Evolutionary conservation across 75 land plant species (phyloP), one percentile per base, ranked within the genome.

Genomic region (Isoetes taiwanensis): DNA sequence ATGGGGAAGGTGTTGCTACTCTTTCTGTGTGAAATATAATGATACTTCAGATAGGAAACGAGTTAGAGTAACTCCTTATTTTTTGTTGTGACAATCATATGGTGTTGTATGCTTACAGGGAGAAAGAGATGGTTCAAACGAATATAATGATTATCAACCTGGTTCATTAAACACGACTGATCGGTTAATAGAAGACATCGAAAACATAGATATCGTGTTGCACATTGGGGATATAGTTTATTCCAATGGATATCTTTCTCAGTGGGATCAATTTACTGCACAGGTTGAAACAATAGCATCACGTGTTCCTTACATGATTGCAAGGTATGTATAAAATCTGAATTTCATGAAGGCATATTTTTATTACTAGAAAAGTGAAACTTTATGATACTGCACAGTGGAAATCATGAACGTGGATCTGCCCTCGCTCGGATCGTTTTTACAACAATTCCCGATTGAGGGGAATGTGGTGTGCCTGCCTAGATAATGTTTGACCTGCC

Each of bases 1-100:
- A 71, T 82, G 87, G 91, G 97, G 64, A 90, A 85, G 84, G 97
- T 85, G 56, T n/a, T n/a, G n/a, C n/a, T n/a, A n/a, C n/a, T n/a
- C n/a, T n/a, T 6, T 46, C 25, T 46, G 4, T 4, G 16, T 46
- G 16, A 46, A 8, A 32, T 40, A 17, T 40, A 20, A 24, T 41
- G 29, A 1, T 41, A 34, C 17, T 0, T 54, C 59, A 8, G 28
- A 28, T 14, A 0, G 28, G 16, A 25, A 23, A 3, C 25, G 17
- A 34, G 61, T 17, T 26, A 28, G 3, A n/a, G 17, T 54, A 5
- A 10, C 12, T 1, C 29, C 2, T 52, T 25, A 0, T 20, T 32
- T 1, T 21, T 27, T 19, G 2, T 8, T 34, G 17, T 28, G 12
- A 29, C 32, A 16, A 55, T 19, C 30, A 17, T 3, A 6, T 20